Percentiles rank a stretch among this genome's conserved stretches.
Evolutionary conservation across 805 yeast genomes (phyloP).

Genomic region (Candida arabinofermentans): DNA sequence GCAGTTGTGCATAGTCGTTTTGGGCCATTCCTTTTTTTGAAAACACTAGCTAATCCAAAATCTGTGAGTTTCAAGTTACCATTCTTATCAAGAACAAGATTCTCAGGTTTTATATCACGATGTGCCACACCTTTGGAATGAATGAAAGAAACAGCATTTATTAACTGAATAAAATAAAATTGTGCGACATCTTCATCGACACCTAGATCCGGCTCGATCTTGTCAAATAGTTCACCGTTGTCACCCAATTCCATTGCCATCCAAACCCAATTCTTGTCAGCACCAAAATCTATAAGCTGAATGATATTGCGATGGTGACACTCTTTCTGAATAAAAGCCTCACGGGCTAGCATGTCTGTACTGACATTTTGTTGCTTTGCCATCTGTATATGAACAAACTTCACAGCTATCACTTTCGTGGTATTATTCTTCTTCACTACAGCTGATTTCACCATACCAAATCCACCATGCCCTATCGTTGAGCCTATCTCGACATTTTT

Average conservation of each 20-base stretch:
- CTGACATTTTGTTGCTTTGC: slow-evolving; percentile 30
- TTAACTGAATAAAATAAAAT: slow-evolving; percentile 62
- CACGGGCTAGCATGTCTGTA: slow-evolving; percentile 40
- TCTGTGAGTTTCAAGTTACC: slow-evolving; percentile 75
- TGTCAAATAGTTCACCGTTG: slow-evolving; percentile 76
- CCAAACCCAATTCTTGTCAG: slow-evolving; percentile 56
- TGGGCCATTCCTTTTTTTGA: slow-evolving; percentile 44
- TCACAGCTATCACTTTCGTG: slow-evolving; percentile 48
- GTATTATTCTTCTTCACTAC: slow-evolving; percentile 31
- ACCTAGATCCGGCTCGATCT: slow-evolving; percentile 73
- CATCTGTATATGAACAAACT: slow-evolving; percentile 44
- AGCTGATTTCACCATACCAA: slow-evolving; percentile 59
- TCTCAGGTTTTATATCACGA: slow-evolving; percentile 68
- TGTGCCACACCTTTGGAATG: slow-evolving; percentile 66
- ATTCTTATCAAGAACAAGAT: slow-evolving; percentile 53
- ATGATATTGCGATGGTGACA: slow-evolving; percentile 63
- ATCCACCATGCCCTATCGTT: slow-evolving; percentile 65
- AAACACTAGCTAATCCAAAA: slow-evolving; percentile 70
- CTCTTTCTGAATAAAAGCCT: slow-evolving; percentile 54
- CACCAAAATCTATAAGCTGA: slow-evolving; percentile 48
- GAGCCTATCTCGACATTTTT: slow-evolving; percentile 43
- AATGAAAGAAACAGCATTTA: slow-evolving; percentile 54
- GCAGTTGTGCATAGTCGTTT: slow-evolving; percentile 46
- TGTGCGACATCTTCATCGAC: slow-evolving; percentile 64
- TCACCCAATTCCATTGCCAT: slow-evolving; percentile 64